Evolutionary conservation across 352 stramenopile species (phyloP), one percentile per base, ranked within the genome.

Genomic region (Phytopythium ostracodes): DNA sequence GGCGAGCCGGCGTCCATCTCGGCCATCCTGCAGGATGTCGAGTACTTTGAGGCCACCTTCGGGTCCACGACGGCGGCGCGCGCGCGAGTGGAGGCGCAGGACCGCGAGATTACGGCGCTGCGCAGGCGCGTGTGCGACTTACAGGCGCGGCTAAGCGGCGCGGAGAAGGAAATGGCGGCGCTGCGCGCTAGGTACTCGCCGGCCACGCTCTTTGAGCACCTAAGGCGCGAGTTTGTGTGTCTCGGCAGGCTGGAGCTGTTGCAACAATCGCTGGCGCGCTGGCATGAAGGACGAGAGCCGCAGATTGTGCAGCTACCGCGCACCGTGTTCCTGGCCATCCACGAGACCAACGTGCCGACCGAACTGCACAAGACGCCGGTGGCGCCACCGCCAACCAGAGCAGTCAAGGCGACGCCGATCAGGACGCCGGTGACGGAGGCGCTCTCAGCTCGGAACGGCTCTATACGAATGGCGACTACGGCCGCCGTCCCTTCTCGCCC

Each of bases 141-240:
- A 14, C 43, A 24, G 15, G 36, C 24, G 22, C 55, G 17, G n/a
- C 7, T 29, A 12, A 14, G 15, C 35, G 17, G 11, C 33, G 33
- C 38, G 20, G 35, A 35, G 53, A n/a, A 36, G n/a, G n/a, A 59
- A 35, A 35, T 4, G 35, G 53, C 60, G 25, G 61, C 71, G 25
- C 56, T 40, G 14, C 36, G 18, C 24, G 52, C 20, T 8, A 44
- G 59, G n/a, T 68, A 70, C 51, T 59, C 64, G 24, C 62, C 60
- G 2, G 62, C 70, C 46, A 53, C 52, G 46, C 58, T 81, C 24
- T 50, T 81, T 10, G 44, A 64, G 15, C 72, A 75, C 53, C 50
- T 81, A 15, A 63, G 70, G 67, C 62, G 57, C 43, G 63, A 68
- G 59, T 77, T 69, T 42, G 67, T 63, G 51, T 81, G 73, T 31